Base-by-base conservation (phyloP, 2,329 filamentous ascomycete genomes). In the Cladosporium sp. region DNA sequence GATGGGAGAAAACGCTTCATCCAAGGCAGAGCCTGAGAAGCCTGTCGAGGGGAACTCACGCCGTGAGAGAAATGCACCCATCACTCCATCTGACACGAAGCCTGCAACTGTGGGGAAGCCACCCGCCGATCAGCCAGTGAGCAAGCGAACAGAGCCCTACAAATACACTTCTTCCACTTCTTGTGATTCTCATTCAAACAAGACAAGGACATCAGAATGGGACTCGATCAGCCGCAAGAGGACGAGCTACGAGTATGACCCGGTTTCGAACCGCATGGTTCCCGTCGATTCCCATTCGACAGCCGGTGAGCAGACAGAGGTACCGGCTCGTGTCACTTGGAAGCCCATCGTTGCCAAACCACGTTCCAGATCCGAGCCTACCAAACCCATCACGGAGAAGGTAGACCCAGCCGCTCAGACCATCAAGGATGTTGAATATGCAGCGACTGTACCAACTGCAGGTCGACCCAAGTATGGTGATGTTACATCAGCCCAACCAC, bases 181-280 rank as follows among this genome's bases (percentile, higher is more conserved):
- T 4, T 76, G 73, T 73, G 73, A 76, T 59, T 76, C 74, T 12
- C 72, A 71, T 70, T 71, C 71, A 1, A 73, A 75, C 67, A 74
- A 72, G 66, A 66, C 72, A 5, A 70, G 67, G 52, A 66, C 70
- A 18, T 69, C 71, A 14, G 74, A 75, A 52, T 77, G 75, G 75
- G 73, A 77, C 66, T 75, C 75, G 10, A 62, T 68, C 14, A 72
- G 74, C 10, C 72, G 72, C 38, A 51, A 74, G 59, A 71, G 68
- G n/a, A 72, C 68, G 52, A 71, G 65, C 14, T 76, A 67, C 54
- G 73, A 75, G 66, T 79, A 78, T 66, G 78, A 79, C 67, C 78
- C 78, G 5, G 74, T 79, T 26, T 73, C 74, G 7, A 77, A 76
- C 28, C 74, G 77, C 12, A 79, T 78, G 77, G 71, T 78, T 0